A percentile compares a stretch with the other conserved stretches of the same genome.
Conservation (phyloP, 805 yeast genomes). For the Diddensiella santjacobensis region DNA sequence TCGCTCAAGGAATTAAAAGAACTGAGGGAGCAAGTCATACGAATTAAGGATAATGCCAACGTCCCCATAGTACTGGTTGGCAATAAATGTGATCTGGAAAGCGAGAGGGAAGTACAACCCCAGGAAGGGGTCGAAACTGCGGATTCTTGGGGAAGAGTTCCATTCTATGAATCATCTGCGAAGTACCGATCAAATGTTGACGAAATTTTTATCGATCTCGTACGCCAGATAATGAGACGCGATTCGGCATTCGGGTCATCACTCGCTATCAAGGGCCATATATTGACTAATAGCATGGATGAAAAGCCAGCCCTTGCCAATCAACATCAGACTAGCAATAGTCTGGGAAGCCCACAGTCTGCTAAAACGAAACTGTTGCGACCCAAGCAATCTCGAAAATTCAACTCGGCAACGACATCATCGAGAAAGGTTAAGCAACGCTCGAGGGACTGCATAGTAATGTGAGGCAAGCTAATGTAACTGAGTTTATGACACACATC, state of each 20-base stretch:
- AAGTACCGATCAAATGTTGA: slow-evolving; percentile 84
- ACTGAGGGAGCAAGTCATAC: slow-evolving; percentile 75
- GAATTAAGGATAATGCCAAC: slow-evolving; percentile 67
- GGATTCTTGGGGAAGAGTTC: slow-evolving; percentile 82
- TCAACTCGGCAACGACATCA: neutral
- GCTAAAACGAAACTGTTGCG: slow-evolving; percentile 1
- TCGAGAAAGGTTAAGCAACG: neutral
- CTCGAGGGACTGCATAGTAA: neutral
- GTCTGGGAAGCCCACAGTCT: neutral
- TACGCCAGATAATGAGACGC: slow-evolving; percentile 81
- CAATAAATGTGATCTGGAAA: slow-evolving; percentile 80
- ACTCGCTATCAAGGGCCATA: slow-evolving; percentile 5
- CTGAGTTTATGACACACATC: no score
- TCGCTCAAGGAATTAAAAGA: slow-evolving; percentile 76
- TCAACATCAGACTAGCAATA: slow-evolving; percentile 6
- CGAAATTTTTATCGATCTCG: slow-evolving; percentile 84
- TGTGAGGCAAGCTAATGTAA: no score
- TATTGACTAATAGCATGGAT: slow-evolving; percentile 8
- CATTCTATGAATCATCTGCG: slow-evolving; percentile 93
- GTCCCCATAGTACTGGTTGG: slow-evolving; percentile 92
- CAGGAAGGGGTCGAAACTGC: slow-evolving; percentile 82
- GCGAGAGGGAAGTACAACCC: slow-evolving; percentile 69
- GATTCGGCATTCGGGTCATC: slow-evolving; percentile 38
- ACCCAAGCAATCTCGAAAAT: slow-evolving; percentile 1
- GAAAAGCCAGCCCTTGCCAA: neutral